Conservation (phyloP, 73 alveolate genomes). For the Durusdinium trenchii region DNA sequence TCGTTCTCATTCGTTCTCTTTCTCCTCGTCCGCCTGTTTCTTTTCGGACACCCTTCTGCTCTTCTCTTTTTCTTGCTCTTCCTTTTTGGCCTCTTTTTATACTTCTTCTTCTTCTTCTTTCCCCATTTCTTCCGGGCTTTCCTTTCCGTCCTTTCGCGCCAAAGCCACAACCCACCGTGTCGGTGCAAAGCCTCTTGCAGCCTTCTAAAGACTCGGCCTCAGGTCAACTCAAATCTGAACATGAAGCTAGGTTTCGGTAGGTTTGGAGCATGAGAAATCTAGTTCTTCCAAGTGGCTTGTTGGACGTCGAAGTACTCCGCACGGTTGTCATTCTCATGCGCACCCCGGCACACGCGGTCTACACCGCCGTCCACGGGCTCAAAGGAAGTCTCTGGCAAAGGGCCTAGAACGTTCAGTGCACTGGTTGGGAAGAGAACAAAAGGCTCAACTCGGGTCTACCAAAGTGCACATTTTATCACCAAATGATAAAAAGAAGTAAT, state of each 20-base stretch:
- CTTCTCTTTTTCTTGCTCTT: too few relatives aligned
- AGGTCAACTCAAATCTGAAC: background rate
- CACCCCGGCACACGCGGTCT: constrained; percentile 71
- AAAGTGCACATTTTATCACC: too few relatives aligned
- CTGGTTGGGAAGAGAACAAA: too few relatives aligned
- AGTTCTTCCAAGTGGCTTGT: background rate
- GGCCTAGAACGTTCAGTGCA: too few relatives aligned
- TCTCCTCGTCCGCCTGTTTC: too few relatives aligned
- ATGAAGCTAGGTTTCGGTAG: background rate
- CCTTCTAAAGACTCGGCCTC: constrained; percentile 22
- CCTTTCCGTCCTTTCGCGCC: background rate
- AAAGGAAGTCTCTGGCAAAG: background rate
- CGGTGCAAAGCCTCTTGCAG: constrained; percentile 25
- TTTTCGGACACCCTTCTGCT: too few relatives aligned
- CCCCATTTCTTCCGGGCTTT: too few relatives aligned
- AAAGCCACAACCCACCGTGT: background rate
- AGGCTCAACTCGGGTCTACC: too few relatives aligned
- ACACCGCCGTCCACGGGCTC: constrained; percentile 63
- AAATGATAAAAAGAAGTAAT: too few relatives aligned
- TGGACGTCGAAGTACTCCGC: constrained; percentile 4
- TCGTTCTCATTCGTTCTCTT: too few relatives aligned
- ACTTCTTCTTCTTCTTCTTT: too few relatives aligned
- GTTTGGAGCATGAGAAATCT: background rate
- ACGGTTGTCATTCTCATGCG: constrained; percentile 30
- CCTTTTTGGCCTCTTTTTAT: too few relatives aligned